Evolutionary conservation across 805 yeast species (phyloP), one percentile per base, ranked within the genome.

Genomic region (Wickerhamomyces subpelliculosus): DNA sequence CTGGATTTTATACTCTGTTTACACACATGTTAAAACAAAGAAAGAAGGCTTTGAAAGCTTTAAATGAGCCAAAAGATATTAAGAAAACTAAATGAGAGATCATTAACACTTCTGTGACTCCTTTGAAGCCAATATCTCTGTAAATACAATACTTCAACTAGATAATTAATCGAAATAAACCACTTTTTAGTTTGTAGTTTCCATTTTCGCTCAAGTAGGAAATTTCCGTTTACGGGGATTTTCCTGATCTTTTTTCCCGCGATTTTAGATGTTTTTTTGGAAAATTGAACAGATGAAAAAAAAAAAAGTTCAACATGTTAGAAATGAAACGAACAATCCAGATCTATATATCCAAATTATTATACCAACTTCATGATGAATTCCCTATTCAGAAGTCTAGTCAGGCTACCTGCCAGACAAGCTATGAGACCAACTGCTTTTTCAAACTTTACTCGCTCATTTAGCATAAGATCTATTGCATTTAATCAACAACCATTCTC

Each of bases 21-120:
- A 70, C 83, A 12, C 89, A 93, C 58, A 89, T 93, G 96, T 68
- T 90, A 53, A 75, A 70, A 47, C 97, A 90, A 67, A 80, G 98
- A 64, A 70, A 68, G 58, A 85, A 86, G 67, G 87, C 80, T 4
- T 67, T 81, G 70, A 78, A 71, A 38, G 55, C 61, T 8, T 39
- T 67, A 42, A 49, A 47, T 28, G 41, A 28, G 14, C 34, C 36
- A 17, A 20, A 33, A 11, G 36, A 24, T 23, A 9, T 10, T 7
- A 23, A 8, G 4, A 23, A 6, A 23, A 10, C 12, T 10, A 9
- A 23, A 10, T 10, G 25, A 10, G 5, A 10, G 12, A 10, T 27
- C 6, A 18, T 8, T 27, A 16, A 27, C 14, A 5, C n/a, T n/a
- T n/a, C n/a, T n/a, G n/a, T n/a, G n/a, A n/a, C n/a, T n/a, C n/a